phyloP scores from a whole-genome alignment of 2,329 filamentous ascomycete species.

The Hypoxylon sp. region DNA sequence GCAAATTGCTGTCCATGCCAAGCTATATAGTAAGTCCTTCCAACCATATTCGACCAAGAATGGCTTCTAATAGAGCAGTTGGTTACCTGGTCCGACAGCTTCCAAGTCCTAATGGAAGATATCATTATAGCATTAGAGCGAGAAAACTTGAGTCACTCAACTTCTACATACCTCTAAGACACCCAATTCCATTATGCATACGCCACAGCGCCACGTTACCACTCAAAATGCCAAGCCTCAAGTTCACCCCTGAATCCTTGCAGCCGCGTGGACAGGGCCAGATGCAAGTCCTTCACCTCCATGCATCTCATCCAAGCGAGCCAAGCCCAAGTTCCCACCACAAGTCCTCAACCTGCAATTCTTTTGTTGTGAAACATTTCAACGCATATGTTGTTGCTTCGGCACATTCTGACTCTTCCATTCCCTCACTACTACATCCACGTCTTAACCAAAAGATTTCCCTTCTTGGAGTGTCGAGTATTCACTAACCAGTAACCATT shows the following conservation, averaged over 20 bases:
- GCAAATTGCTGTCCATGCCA: not conserved
- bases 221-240: slow-evolving; percentile 15
- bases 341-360: slow-evolving; percentile 9
- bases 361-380: slow-evolving; percentile 14
- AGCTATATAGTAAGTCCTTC: not conserved
- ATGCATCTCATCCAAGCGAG: slow-evolving; percentile 9
- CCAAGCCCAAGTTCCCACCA: slow-evolving; percentile 9
- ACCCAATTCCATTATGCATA: not conserved
- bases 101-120: not conserved
- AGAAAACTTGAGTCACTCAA: not conserved
- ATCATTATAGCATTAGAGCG: not conserved
- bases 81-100: not conserved
- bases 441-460: not conserved
- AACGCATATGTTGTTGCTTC: not conserved
- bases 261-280: slow-evolving; percentile 35
- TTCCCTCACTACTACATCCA: not conserved
- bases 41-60: too few relatives aligned
- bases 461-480: not conserved
- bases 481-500: slow-evolving; percentile 3
- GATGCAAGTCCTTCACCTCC: slow-evolving; percentile 11
- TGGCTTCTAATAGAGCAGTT: not conserved
- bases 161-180: not conserved
- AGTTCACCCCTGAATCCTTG: slow-evolving; percentile 37
- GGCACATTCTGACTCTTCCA: slow-evolving; percentile 8
- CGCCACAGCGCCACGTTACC: not conserved